Conservation (phyloP, 2,329 filamentous ascomycete species). For the Curvularia sp. region DNA sequence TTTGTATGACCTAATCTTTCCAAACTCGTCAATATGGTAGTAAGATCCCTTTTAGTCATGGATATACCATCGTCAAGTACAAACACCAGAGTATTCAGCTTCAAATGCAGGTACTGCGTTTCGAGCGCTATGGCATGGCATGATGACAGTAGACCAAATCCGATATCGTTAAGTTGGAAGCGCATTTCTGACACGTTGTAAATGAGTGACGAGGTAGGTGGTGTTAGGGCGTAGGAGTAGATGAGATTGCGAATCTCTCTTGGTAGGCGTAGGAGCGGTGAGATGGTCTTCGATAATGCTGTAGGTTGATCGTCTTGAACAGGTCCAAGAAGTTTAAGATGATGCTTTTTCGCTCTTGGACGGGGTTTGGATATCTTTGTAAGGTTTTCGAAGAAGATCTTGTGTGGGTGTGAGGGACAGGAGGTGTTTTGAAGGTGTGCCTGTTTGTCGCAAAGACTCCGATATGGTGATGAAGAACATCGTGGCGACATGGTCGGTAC, state of each 20-base stretch:
- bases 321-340: constrained; percentile 5
- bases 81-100: constrained; percentile 22
- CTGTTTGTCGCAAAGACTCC: not conserved
- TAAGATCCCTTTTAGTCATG: not conserved
- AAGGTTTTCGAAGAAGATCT: not conserved
- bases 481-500: not conserved
- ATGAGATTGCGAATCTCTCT: constrained; percentile 25
- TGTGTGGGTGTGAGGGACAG: not conserved
- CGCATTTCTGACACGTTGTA: constrained; percentile 12
- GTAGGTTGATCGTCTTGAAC: not conserved
- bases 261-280: constrained; percentile 21
- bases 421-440: not conserved
- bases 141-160: constrained; percentile 20
- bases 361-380: constrained; percentile 3
- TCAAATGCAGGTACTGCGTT: constrained; percentile 21
- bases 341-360: constrained; percentile 8
- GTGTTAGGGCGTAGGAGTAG: constrained; percentile 19
- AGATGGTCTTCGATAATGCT: not conserved
- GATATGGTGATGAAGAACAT: not conserved
- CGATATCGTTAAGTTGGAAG: constrained; percentile 23
- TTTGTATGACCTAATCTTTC: not conserved
- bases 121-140: constrained; percentile 25
- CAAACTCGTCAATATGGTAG: not conserved
- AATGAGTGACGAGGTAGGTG: constrained; percentile 5
- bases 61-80: no score